Percentiles rank a stretch among this genome's conserved stretches.
These are phyloP conservation scores for Colletotrichum incanum DNA, from an alignment of 2,329 filamentous ascomycete species.

Conservation along the genomic window DNA sequence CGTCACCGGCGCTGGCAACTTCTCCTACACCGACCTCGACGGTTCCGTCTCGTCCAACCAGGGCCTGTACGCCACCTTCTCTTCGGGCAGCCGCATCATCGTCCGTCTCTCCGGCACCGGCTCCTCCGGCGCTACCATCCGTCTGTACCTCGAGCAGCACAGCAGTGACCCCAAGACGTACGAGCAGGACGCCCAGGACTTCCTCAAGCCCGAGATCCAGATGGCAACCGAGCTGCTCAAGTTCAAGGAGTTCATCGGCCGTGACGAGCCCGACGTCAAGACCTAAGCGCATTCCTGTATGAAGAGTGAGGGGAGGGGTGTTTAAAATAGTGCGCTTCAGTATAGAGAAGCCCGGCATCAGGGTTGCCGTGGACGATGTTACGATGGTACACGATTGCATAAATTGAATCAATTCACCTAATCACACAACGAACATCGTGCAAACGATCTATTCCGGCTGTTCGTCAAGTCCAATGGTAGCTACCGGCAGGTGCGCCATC, in stretches of 20 bases:
- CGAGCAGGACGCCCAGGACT: conserved; percentile 89
- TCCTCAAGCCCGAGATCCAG: conserved; percentile 90
- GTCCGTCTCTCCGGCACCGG: conserved; percentile 96
- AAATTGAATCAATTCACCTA: conserved; percentile 42
- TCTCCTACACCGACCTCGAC: conserved; percentile 98
- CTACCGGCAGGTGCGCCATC: no score
- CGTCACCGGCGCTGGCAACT: conserved; percentile 92
- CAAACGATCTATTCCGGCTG: background rate
- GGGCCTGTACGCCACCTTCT: conserved; percentile 94
- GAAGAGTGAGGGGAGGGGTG: conserved; percentile 1
- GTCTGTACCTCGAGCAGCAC: conserved; percentile 97
- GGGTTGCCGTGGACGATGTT: conserved; percentile 36
- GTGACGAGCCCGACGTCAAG: conserved; percentile 96
- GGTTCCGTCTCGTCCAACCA: conserved; percentile 96
- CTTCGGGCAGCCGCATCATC: conserved; percentile 94
- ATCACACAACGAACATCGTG: background rate
- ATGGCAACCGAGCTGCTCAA: conserved; percentile 89
- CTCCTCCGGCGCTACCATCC: conserved; percentile 95
- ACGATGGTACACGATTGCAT: conserved; percentile 42
- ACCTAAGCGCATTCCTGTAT: conserved; percentile 70
- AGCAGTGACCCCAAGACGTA: conserved; percentile 86
- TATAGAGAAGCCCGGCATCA: conserved; percentile 38
- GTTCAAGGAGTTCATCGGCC: conserved; percentile 93
- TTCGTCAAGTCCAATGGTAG: background rate
- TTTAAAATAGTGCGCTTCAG: conserved; percentile 32